Conservation (phyloP, 2,329 filamentous ascomycete species). For the Trichoderma asperellum region DNA sequence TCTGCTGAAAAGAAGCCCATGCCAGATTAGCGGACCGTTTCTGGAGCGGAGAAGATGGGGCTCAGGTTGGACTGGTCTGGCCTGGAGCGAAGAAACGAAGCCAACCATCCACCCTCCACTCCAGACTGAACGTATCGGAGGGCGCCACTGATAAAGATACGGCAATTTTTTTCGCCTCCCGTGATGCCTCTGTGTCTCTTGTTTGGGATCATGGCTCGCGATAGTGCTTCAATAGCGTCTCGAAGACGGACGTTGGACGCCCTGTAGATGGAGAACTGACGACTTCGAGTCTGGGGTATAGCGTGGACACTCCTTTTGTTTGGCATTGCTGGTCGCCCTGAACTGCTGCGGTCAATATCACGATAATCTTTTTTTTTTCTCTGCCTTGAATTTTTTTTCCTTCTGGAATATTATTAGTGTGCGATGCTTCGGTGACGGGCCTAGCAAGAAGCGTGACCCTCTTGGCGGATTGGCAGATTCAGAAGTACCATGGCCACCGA, state of each 20-base stretch:
- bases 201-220: not conserved
- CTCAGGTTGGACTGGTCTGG: conserved; percentile 12
- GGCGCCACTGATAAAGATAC: conserved; percentile 23
- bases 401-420: conserved; percentile 23
- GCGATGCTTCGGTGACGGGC: conserved; percentile 25
- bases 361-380: not conserved
- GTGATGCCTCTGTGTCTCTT: not conserved
- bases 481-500: conserved; percentile 16
- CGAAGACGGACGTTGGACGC: not conserved
- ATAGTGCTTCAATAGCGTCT: conserved; percentile 1
- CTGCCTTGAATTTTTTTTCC: not conserved
- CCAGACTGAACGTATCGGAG: not conserved
- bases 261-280: not conserved
- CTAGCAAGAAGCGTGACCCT: conserved; percentile 4
- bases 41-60: conserved; percentile 23
- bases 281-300: not conserved
- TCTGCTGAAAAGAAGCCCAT: conserved; percentile 7
- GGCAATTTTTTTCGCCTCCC: conserved; percentile 7
- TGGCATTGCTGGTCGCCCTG: not conserved
- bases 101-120: conserved; percentile 1
- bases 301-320: not conserved
- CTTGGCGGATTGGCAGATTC: conserved; percentile 11
- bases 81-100: not conserved
- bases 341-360: not conserved
- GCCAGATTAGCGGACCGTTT: conserved; percentile 18